These are phyloP conservation scores for Cornus suecica DNA, from an alignment of 148 eudicot genomes.

Conservation along the genomic window DNA sequence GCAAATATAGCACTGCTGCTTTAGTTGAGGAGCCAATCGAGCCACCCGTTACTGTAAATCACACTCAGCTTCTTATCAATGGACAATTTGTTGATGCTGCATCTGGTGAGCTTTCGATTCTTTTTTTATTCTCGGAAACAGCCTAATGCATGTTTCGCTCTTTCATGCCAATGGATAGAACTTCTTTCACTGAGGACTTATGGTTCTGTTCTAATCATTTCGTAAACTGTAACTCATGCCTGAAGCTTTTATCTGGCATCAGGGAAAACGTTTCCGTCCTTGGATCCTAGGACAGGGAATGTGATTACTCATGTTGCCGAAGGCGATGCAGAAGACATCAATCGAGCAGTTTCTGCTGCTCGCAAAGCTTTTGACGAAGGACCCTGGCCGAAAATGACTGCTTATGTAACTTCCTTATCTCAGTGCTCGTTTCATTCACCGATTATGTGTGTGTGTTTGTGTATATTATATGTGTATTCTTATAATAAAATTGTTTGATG, in stretches of 20 bases:
- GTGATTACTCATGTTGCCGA: constrained; percentile 58
- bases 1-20: neutral
- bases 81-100: neutral
- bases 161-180: too few species aligned
- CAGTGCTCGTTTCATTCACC: neutral
- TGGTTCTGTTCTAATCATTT: too few species aligned
- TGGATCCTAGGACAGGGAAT: constrained; percentile 63
- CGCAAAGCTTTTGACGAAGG: constrained; percentile 74
- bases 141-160: too few species aligned
- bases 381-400: constrained; percentile 74
- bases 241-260: constrained; percentile 15
- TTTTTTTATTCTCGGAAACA: neutral
- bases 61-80: neutral
- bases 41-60: neutral
- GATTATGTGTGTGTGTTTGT: too few species aligned
- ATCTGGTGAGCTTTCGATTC: neutral
- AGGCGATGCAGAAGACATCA: constrained; percentile 61
- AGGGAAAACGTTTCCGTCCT: constrained; percentile 59
- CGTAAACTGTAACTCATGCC: neutral
- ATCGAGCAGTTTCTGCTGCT: constrained; percentile 66
- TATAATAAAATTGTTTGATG: neutral
- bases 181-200: too few species aligned
- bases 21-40: neutral
- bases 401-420: constrained; percentile 42
- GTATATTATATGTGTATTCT: too few species aligned